Conservation (phyloP, 176 grass and related monocot genomes). For the Panicum miliaceum region DNA sequence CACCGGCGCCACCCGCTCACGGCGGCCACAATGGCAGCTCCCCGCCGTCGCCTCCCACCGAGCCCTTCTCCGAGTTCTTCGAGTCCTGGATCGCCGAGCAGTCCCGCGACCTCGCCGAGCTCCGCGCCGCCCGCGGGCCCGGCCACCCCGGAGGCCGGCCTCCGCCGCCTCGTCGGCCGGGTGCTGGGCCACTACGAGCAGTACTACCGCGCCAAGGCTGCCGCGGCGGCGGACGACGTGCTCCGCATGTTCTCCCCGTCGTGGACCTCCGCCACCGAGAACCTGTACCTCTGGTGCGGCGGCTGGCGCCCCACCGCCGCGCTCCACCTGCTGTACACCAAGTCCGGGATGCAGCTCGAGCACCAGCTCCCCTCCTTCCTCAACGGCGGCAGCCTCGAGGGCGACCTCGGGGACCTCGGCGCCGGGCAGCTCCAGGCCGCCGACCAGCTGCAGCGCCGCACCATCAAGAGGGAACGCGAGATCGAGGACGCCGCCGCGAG, state of each 20-base stretch:
- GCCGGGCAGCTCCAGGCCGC: slow-evolving; percentile 49
- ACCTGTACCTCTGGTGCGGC: slow-evolving; percentile 77
- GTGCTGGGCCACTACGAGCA: slow-evolving; percentile 73
- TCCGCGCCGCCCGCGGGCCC: slow-evolving; percentile 44
- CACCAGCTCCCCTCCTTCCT: slow-evolving; percentile 42
- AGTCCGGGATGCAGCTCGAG: slow-evolving; percentile 71
- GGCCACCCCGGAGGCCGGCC: background rate
- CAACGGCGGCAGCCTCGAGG: background rate
- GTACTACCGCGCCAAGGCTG: slow-evolving; percentile 68
- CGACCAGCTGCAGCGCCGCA: slow-evolving; percentile 58
- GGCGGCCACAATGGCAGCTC: background rate
- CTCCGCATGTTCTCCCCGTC: slow-evolving; percentile 66
- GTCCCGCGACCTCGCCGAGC: slow-evolving; percentile 55
- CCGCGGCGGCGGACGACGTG: slow-evolving; percentile 48
- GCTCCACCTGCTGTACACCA: slow-evolving; percentile 79
- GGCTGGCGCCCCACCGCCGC: slow-evolving; percentile 75
- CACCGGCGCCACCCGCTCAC: background rate
- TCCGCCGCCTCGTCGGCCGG: slow-evolving; percentile 45
- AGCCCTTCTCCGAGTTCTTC: slow-evolving; percentile 56
- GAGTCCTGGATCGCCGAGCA: slow-evolving; percentile 63
- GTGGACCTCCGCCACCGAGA: slow-evolving; percentile 81
- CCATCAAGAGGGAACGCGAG: slow-evolving; percentile 55
- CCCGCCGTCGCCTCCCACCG: background rate
- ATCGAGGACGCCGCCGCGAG: slow-evolving; percentile 53
- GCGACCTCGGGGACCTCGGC: slow-evolving; percentile 50